Evolutionary conservation across 2,329 filamentous ascomycete species (phyloP).

Genomic region (Neopestalotiopsis clavispora): DNA sequence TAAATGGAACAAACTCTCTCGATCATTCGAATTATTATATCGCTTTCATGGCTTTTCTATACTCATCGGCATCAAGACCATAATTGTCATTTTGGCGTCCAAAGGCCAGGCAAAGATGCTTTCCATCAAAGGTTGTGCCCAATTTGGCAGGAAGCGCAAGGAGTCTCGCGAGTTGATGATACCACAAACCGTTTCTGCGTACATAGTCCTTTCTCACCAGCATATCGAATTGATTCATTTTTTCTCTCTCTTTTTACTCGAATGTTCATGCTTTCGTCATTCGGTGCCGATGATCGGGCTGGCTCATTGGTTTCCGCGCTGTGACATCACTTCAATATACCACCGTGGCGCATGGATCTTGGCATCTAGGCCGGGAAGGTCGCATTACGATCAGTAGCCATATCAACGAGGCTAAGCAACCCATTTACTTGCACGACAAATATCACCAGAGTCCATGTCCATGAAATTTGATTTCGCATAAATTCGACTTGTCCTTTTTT

Average conservation of each 20-base stretch:
- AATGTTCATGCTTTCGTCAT: background rate
- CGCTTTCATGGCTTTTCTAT: background rate
- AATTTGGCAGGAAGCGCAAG: background rate
- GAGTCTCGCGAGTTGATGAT: background rate
- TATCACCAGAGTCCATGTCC: too few relatives aligned
- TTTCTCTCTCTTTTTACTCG: background rate
- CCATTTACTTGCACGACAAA: too few relatives aligned
- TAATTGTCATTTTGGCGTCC: background rate
- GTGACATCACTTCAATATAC: background rate
- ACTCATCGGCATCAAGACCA: background rate
- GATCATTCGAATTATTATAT: background rate
- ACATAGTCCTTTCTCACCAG: background rate
- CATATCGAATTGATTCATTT: background rate
- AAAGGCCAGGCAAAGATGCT: background rate
- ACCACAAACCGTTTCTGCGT: background rate
- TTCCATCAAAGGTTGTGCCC: background rate
- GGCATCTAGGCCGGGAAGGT: background rate
- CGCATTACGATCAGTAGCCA: background rate
- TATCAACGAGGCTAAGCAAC: too few relatives aligned
- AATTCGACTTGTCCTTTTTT: background rate
- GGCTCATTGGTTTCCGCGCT: background rate
- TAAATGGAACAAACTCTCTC: background rate
- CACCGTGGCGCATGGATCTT: background rate
- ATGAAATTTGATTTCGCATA: background rate
- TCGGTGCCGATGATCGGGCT: too few relatives aligned